These are phyloP conservation scores for Flaveria floridana DNA, from an alignment of 140 eudicot species.

Conservation along the genomic window DNA sequence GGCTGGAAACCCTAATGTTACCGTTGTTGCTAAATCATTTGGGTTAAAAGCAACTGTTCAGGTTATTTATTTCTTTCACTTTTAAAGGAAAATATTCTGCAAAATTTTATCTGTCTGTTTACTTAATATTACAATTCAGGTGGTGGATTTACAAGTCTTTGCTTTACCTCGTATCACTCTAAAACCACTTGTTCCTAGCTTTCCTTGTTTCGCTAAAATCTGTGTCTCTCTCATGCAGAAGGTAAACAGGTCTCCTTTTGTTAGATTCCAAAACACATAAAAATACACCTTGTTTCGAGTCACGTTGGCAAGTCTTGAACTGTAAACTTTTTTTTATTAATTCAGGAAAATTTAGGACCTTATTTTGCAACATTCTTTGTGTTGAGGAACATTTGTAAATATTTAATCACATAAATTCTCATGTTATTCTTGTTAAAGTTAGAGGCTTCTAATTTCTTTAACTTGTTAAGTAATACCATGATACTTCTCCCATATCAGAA, in stretches of 20 bases:
- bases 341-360: not conserved
- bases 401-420: not conserved
- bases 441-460: not conserved
- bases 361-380: not conserved
- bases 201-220: constrained; percentile 93
- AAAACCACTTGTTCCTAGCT: constrained; percentile 98
- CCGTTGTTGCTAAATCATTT: constrained; percentile 78
- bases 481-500: not conserved
- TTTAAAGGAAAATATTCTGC: not conserved
- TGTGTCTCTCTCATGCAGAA: constrained; percentile 93
- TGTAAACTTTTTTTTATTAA: not conserved
- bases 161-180: constrained; percentile 89
- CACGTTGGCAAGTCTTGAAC: not conserved
- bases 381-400: not conserved
- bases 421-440: not conserved
- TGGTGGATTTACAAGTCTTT: constrained; percentile 88
- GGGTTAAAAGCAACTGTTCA: constrained; percentile 94
- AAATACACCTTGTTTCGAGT: not conserved
- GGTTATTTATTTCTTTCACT: constrained; percentile 42
- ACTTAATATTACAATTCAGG: constrained; percentile 44
- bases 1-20: constrained; percentile 94
- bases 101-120: constrained; percentile 12
- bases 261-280: not conserved
- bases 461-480: not conserved
- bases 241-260: constrained; percentile 44